These are phyloP conservation scores for Lentinula detonsa DNA, from an alignment of 768 basidiomycete species.

Conservation along the genomic window DNA sequence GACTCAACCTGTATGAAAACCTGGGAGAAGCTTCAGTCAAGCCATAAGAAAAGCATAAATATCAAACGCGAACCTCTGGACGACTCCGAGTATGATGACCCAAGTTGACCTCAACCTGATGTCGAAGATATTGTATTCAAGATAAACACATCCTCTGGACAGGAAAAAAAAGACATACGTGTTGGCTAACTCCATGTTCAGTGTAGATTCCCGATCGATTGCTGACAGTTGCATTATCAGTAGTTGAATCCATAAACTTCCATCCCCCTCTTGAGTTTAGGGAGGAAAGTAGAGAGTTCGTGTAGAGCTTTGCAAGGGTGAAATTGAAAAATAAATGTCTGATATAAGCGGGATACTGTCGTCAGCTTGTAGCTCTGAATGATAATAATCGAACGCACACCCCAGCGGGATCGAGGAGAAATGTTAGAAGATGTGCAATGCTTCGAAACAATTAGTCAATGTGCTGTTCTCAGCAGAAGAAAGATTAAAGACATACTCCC, in stretches of 20 bases:
- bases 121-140: background rate
- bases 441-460: background rate
- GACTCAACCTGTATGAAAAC: background rate
- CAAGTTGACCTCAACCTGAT: background rate
- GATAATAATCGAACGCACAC: background rate
- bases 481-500: background rate
- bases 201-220: background rate
- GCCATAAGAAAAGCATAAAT: background rate
- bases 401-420: background rate
- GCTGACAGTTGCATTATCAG: background rate
- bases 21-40: background rate
- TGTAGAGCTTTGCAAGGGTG: background rate
- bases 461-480: background rate
- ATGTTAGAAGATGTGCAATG: background rate
- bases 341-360: background rate
- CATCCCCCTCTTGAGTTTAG: conserved; percentile 1
- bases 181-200: background rate
- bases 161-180: background rate
- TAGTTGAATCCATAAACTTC: background rate
- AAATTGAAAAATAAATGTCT: conserved; percentile 1
- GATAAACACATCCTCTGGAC: background rate
- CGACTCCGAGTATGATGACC: background rate
- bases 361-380: too few relatives aligned
- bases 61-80: background rate
- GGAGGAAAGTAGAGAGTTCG: background rate